phyloP scores from a whole-genome alignment of 176 grass and related monocot genomes.

The Miscanthus lutarioriparius region DNA sequence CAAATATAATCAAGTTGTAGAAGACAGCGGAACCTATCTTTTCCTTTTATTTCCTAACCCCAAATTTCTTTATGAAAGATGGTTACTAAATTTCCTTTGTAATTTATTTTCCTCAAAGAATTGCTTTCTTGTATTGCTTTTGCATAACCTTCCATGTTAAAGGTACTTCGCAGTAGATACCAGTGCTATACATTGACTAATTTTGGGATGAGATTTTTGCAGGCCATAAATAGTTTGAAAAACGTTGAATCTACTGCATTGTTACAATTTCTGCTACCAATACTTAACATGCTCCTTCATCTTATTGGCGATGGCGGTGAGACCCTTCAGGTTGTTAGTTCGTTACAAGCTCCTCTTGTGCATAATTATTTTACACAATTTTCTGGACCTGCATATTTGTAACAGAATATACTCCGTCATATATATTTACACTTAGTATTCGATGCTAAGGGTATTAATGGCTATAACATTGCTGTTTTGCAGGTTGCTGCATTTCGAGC shows the following conservation, averaged over 20 bases:
- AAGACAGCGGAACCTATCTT: not conserved
- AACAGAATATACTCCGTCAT: constrained; percentile 14
- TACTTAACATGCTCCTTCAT: constrained; percentile 98
- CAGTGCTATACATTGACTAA: not conserved
- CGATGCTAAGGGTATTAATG: constrained; percentile 12
- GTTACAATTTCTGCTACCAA: constrained; percentile 92
- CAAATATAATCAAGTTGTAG: constrained; percentile 7
- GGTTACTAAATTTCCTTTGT: not conserved
- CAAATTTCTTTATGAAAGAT: not conserved
- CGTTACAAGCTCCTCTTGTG: constrained; percentile 35
- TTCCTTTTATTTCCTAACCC: not conserved
- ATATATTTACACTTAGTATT: constrained; percentile 27
- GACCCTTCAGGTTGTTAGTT: constrained; percentile 90
- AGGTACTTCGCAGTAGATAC: constrained; percentile 20
- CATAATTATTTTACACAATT: constrained; percentile 7
- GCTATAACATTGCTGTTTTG: constrained; percentile 2
- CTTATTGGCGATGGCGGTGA: constrained; percentile 99
- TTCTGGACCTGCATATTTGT: constrained; percentile 9
- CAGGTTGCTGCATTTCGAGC: constrained; percentile 98
- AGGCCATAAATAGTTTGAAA: constrained; percentile 99
- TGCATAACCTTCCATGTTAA: constrained; percentile 9
- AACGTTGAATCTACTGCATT: constrained; percentile 92
- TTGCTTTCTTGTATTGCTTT: constrained; percentile 8
- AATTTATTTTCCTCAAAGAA: not conserved
- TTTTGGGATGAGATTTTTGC: constrained; percentile 24